Evolutionary conservation across 139 green algal species (phyloP).

Genomic region (Haematococcus sp.): DNA sequence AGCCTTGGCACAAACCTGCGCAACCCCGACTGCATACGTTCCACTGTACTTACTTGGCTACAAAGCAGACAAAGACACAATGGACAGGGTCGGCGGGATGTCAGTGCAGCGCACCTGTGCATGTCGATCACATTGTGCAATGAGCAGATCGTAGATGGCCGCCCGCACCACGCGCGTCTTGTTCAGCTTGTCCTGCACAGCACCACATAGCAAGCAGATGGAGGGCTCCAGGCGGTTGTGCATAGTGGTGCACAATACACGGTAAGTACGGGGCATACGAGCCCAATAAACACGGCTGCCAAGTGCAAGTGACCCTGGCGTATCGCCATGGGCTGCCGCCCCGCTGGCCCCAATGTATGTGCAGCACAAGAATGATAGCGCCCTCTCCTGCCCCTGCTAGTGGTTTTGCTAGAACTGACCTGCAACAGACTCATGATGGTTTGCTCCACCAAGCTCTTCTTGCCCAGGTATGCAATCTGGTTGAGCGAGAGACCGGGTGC

Average conservation of each 20-base stretch:
- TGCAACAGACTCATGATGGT: slow-evolving; percentile 18
- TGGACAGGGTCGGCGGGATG: no score
- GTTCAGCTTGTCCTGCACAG: slow-evolving; percentile 30
- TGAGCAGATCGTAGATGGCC: slow-evolving; percentile 46
- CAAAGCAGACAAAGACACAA: no score
- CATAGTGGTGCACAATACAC: not conserved
- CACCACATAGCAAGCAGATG: not conserved
- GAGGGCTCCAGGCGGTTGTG: not conserved
- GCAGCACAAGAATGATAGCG: not conserved
- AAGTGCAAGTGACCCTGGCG: no score
- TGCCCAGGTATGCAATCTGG: slow-evolving; percentile 39
- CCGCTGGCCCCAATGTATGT: no score
- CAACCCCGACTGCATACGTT: no score
- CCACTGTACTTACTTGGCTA: no score
- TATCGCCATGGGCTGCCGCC: no score
- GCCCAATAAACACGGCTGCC: no score
- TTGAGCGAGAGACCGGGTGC: slow-evolving; percentile 43
- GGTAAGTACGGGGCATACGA: no score
- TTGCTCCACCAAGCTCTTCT: slow-evolving; percentile 9
- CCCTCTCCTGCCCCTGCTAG: not conserved
- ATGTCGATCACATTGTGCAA: slow-evolving; percentile 26
- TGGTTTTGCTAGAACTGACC: slow-evolving; percentile 8
- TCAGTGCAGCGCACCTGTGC: not conserved
- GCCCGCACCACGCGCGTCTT: slow-evolving; percentile 39
- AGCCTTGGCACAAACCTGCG: not conserved